Evolutionary conservation across 108 stramenopile species (phyloP).

Genomic region (Mayamaea pseudoterrestris): DNA sequence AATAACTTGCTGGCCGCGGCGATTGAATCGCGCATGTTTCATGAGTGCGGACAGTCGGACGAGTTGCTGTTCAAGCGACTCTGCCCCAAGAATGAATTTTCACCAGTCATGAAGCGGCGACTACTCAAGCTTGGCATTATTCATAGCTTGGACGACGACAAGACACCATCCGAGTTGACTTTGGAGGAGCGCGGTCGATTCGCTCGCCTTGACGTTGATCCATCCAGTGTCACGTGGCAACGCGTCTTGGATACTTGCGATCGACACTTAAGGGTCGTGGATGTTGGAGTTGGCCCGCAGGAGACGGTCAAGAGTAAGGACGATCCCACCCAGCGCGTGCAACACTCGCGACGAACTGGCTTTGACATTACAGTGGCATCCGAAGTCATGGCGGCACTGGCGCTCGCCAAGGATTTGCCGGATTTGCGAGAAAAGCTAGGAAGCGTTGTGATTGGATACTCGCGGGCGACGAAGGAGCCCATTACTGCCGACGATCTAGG

Average conservation of each 20-base stretch:
- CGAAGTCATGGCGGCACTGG: constrained; percentile 97
- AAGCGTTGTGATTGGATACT: constrained; percentile 88
- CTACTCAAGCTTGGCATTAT: constrained; percentile 87
- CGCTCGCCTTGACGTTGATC: constrained; percentile 91
- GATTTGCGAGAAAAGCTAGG: constrained; percentile 92
- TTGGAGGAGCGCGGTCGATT: constrained; percentile 68
- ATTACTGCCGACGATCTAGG: constrained; percentile 97
- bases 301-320: constrained; percentile 71
- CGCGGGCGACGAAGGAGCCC: constrained; percentile 35
- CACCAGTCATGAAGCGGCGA: constrained; percentile 62
- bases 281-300: constrained; percentile 70
- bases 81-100: constrained; percentile 51
- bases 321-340: constrained; percentile 37
- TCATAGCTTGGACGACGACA: constrained; percentile 55
- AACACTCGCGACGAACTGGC: constrained; percentile 75
- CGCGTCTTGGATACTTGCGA: constrained; percentile 97
- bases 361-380: constrained; percentile 98
- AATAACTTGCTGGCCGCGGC: constrained; percentile 97
- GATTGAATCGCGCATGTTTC: constrained; percentile 94
- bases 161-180: constrained; percentile 72
- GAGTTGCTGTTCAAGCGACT: constrained; percentile 86
- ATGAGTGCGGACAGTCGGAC: constrained; percentile 86
- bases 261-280: constrained; percentile 79
- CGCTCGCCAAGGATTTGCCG: constrained; percentile 74
- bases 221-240: constrained; percentile 91